Base-by-base conservation (phyloP, 179 eudicot species). In the Silene vulgaris region DNA sequence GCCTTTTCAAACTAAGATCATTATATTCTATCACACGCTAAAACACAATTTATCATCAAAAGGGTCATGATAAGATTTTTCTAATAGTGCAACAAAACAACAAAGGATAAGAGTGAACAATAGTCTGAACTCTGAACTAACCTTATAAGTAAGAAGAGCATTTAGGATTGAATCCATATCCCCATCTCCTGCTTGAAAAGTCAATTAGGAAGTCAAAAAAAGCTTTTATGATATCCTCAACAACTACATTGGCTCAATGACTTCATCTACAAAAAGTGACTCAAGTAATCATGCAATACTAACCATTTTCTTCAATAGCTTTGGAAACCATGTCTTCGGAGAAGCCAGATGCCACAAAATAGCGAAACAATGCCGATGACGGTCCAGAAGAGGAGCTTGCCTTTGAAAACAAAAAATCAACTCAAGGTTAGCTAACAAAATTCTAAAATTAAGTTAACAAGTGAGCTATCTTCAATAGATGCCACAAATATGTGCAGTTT, bases 301-400 rank as follows among this genome's bases (percentile, higher is more conserved):
- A 84, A 90, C 97, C 93, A 73, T 84, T 87, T 83, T 90, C 91
- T 68, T 85, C 80, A n/a, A 92, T 80, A 40, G 84, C 96, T 79
- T 80, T 88, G n/a, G 71, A 62, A 65, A 92, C 91, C 87, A 88
- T 70, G 65, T 78, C 74, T 63, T 82, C 87, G 52, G 93, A 59
- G 83, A 90, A 92, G 12, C 93, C 93, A 86, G 90, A 88, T 23
- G 75, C 88, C n/a, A 86, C 81, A 79, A 91, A 88, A 71, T 85
- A 82, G 26, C 79, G 73, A 65, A 88, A 82, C 80, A 91, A 78
- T 65, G 83, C 57, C 23, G 80, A 78, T 43, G 89, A 84, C 26
- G 88, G 82, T 80, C 88, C 87, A n/a, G 83, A 72, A 28, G 88
- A 88, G 74, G 93, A 84, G 82, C 91, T 86, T 74, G 80, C 89